Conservation (phyloP, 257 asterid genomes). For the Catharanthus roseus region DNA sequence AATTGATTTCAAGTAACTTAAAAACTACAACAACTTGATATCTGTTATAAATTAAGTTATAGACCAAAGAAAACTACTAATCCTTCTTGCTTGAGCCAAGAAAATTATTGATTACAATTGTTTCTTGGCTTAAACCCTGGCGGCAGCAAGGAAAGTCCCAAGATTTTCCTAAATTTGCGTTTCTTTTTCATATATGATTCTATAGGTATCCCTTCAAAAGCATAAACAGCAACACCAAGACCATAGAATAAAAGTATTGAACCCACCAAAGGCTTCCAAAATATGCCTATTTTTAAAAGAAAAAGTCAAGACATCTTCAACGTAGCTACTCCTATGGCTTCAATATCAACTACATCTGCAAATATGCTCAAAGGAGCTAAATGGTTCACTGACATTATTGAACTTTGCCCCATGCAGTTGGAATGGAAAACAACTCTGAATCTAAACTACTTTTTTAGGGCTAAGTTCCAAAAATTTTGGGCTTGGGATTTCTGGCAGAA, state of each 20-base stretch:
- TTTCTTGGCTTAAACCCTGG: conserved; percentile 12
- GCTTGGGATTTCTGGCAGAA: conserved; percentile 25
- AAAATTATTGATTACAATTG: background rate
- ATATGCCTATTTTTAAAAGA: conserved; percentile 41
- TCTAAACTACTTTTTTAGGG: conserved; percentile 45
- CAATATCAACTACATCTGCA: conserved; percentile 70
- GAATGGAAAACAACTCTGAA: conserved; percentile 81
- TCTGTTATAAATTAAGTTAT: background rate
- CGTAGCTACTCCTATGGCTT: conserved; percentile 81
- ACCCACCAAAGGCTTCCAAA: conserved; percentile 64
- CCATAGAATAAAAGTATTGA: conserved; percentile 69
- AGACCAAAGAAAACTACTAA: too few relatives aligned
- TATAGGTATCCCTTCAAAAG: conserved; percentile 82
- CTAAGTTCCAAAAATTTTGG: conserved; percentile 43
- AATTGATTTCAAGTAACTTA: background rate
- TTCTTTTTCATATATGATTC: too few relatives aligned
- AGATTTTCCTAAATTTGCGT: too few relatives aligned
- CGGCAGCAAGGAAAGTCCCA: conserved; percentile 50
- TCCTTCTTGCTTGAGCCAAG: too few relatives aligned
- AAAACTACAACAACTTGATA: background rate
- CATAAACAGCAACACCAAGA: conserved; percentile 77
- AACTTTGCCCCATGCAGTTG: conserved; percentile 78
- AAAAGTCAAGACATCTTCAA: conserved; percentile 53
- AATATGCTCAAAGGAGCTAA: conserved; percentile 83
- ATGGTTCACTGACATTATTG: conserved; percentile 63